Base-by-base conservation (phyloP, 768 basidiomycete species). In the Lepiota brunneoincarnata region DNA sequence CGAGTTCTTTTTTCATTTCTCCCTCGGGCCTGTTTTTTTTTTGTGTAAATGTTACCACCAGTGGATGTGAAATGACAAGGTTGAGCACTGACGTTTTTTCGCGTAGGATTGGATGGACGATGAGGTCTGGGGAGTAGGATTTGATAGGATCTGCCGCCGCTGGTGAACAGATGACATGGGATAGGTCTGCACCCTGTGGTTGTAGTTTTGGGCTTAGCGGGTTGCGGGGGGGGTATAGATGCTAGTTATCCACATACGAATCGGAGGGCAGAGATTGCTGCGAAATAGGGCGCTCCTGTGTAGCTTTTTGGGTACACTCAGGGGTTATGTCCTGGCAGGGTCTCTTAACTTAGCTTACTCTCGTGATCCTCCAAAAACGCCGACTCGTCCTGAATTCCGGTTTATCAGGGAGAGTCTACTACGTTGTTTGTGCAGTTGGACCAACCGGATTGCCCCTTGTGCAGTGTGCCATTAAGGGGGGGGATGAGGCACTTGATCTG, bases 81-180 rank as follows among this genome's bases (percentile, higher is more conserved):
- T 23, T 12, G 47, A 51, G 11, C 23, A 50, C 86, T 56, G 68
- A 90, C 85, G 74, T 70, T 46, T 85, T 80, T 66, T 87, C 80
- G 24, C 78, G 72, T 4, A 99, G 78, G 51, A 98, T 91, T 1
- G 93, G 95, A 64, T 99, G 96, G 0, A 99, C 97, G 64, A 99
- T 99, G 40, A 99, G 72, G 70, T 99, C 95, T 1, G 94, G 94
- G 3, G 92, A 95, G 68, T 98, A 99, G 0, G 91, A 88, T 72
- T 99, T 99, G 77, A 99, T 99, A 41, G 93, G 89, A 4, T 79
- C 79, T 23, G 93, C 93, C 5, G 97, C 96, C 0, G 83, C 84
- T 0, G 96, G 96, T 5, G 95, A 87, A 72, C 97, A 99, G 51
- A 98, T 96, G 55, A 98, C 92, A 77, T 98, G 97, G 20, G 95